Evolutionary conservation across 164 flowering plant species (phyloP), one percentile per base, ranked within the genome.

Genomic region (Umbellularia californica): DNA sequence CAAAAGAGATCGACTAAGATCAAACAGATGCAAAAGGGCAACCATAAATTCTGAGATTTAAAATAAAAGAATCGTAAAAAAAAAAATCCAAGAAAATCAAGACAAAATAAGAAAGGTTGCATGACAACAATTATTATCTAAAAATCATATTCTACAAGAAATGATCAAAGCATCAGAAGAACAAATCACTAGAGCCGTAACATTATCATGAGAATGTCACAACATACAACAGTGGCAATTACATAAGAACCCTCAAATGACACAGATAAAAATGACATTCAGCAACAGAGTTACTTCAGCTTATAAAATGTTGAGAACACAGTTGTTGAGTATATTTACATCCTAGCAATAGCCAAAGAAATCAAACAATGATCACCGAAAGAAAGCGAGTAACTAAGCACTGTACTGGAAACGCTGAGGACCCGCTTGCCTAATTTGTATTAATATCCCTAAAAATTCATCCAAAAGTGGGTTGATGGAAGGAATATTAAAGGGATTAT

Each of bases 251-350:
- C 60, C n/a, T 55, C 60, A 55, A 55, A 55, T 55, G n/a, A 55
- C n/a, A 20, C 6, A 23, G 50, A 74, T 19, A 71, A 23, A 25
- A 41, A 15, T 41, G 70, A 66, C 23, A 66, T 3, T 55, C 60
- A 55, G n/a, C 60, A 55, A 15, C 60, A 55, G n/a, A 41, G 47
- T 41, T 41, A 41, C 11, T 41, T 7, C 47, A 41, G 10, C 47
- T 41, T 7, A 9, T 41, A 41, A 27, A 24, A 68, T 41, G 3
- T 65, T 68, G 63, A 64, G 76, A 23, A 12, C 23, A 75, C 35
- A 69, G 23, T 28, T 15, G 23, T 28, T 15, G 25, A 62, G 60
- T 15, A 22, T 72, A 72, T 78, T 72, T 81, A 77, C 78, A 75
- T 50, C 7, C 47, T 71, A 70, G 62, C 47, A 70, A 58, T 28